phyloP scores from a whole-genome alignment of 441 rosid genomes.

The Adansonia grandidieri region DNA sequence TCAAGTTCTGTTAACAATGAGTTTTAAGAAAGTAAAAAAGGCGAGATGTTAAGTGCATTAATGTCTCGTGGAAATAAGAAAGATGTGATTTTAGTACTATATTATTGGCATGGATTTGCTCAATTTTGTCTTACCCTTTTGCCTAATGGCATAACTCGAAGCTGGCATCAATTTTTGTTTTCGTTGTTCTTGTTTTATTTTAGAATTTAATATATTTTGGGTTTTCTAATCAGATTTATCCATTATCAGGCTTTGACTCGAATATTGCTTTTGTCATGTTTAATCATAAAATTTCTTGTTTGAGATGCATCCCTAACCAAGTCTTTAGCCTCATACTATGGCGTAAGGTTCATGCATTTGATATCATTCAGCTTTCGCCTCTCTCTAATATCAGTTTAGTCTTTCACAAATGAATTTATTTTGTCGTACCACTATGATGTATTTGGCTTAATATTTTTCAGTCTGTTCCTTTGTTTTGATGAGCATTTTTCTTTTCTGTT shows the following conservation, averaged over 20 bases:
- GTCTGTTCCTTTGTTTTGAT: background rate
- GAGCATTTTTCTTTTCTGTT: background rate
- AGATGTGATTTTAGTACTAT: background rate
- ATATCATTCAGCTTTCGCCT: background rate
- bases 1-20: background rate
- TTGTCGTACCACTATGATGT: background rate
- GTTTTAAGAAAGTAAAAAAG: background rate
- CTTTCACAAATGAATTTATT: background rate
- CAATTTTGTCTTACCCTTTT: background rate
- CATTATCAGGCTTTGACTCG: background rate
- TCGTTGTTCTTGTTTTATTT: background rate
- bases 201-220: background rate
- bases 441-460: background rate
- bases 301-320: background rate
- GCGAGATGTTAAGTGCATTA: background rate
- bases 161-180: background rate
- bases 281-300: background rate
- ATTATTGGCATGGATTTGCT: background rate
- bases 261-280: background rate
- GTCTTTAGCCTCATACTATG: background rate
- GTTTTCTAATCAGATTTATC: background rate
- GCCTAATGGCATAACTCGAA: background rate
- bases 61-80: background rate
- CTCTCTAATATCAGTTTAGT: background rate
- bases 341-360: conserved; percentile 10